These are phyloP conservation scores for Thalassiosira ordinaria DNA, from an alignment of 352 stramenopile species.

Conservation along the genomic window DNA sequence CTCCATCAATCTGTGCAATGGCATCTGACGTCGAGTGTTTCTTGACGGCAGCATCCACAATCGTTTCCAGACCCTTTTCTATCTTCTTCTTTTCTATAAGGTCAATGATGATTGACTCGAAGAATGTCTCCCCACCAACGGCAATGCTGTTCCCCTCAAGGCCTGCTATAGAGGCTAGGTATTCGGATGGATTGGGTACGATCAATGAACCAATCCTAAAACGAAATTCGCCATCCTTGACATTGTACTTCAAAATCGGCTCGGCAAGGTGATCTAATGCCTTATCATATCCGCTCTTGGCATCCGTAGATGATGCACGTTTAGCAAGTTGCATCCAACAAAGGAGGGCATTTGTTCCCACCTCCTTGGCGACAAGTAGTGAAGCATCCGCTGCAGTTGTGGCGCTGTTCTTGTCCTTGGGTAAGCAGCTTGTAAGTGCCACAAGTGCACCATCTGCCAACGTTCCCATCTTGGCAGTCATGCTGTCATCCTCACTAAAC, in stretches of 20 bases:
- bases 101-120: constrained; percentile 66
- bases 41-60: constrained; percentile 68
- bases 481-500: not conserved
- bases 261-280: constrained; percentile 62
- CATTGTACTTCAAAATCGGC: constrained; percentile 46
- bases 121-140: constrained; percentile 47
- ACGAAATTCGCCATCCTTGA: constrained; percentile 63
- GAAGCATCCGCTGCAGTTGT: not conserved
- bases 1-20: constrained; percentile 68
- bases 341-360: constrained; percentile 37
- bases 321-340: constrained; percentile 54
- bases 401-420: constrained; percentile 40
- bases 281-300: constrained; percentile 40
- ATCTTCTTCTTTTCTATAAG: constrained; percentile 61
- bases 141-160: constrained; percentile 10
- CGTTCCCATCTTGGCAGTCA: constrained; percentile 3
- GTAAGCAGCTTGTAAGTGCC: constrained; percentile 40
- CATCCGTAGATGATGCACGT: not conserved
- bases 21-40: constrained; percentile 65
- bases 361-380: constrained; percentile 47
- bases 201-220: constrained; percentile 56
- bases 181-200: constrained; percentile 36
- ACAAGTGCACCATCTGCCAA: constrained; percentile 40
- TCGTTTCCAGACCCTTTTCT: constrained; percentile 54
- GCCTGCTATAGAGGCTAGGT: constrained; percentile 37